Conservation (phyloP, 2,329 filamentous ascomycete species). For the Alternaria brassicicola region DNA sequence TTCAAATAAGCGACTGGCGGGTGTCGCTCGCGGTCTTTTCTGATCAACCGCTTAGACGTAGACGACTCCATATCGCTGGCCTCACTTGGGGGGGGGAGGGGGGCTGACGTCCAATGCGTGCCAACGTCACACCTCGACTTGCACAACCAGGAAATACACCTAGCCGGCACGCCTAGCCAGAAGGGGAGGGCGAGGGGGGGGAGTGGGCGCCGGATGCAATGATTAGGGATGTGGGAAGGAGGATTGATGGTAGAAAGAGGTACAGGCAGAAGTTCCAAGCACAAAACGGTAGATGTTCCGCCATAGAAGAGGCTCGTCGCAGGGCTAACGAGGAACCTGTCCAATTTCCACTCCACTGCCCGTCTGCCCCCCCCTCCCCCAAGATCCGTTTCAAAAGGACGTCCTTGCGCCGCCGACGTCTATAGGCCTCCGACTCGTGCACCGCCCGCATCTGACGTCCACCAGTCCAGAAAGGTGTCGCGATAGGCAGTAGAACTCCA, state of each 20-base stretch:
- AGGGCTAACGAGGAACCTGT: neutral
- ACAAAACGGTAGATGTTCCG: neutral
- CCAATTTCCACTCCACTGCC: conserved; percentile 1
- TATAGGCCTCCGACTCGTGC: conserved; percentile 11
- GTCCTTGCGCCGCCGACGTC: conserved; percentile 6
- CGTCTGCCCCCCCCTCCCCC: conserved; percentile 7
- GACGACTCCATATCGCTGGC: conserved; percentile 24
- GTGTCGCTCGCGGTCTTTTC: conserved; percentile 24
- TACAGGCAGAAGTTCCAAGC: neutral
- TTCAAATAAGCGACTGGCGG: conserved; percentile 29
- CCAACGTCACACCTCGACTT: conserved; percentile 2
- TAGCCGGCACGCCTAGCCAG: neutral
- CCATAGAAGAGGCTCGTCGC: neutral
- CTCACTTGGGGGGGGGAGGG: too few species aligned
- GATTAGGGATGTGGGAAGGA: neutral
- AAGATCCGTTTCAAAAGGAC: conserved; percentile 11
- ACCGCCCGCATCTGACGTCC: conserved; percentile 13
- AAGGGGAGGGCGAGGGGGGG: neutral
- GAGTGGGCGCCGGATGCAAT: neutral
- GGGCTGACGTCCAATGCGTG: conserved; percentile 6
- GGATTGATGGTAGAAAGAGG: neutral
- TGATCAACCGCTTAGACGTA: conserved; percentile 17
- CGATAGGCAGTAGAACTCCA: conserved; percentile 8
- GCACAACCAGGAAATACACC: conserved; percentile 1
- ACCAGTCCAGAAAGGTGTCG: neutral